Percentiles rank a stretch among this genome's conserved stretches.
Conservation (phyloP, 306 rosid genomes). For the Castanea mollissima region DNA sequence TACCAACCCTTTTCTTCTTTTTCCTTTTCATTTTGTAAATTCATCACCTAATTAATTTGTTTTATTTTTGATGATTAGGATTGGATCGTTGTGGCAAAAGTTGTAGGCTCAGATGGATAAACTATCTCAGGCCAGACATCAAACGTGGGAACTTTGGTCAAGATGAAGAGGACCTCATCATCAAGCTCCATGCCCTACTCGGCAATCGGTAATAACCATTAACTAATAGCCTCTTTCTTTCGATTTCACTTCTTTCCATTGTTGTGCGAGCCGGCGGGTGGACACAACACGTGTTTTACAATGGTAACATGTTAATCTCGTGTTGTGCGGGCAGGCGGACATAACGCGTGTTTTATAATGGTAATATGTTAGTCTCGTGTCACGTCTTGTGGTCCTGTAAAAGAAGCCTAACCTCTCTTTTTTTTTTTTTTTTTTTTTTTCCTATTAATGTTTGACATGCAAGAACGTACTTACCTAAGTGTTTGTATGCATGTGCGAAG, state of each 20-base stretch:
- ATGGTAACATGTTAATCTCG: no score
- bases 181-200: conserved; percentile 76
- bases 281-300: no score
- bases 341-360: no score
- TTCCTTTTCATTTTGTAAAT: background rate
- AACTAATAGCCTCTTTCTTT: no score
- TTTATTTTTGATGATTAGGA: conserved; percentile 25
- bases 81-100: conserved; percentile 76
- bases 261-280: no score
- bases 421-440: background rate
- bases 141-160: conserved; percentile 66
- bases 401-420: no score
- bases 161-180: conserved; percentile 79
- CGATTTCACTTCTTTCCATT: no score
- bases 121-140: conserved; percentile 65
- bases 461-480: background rate
- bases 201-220: conserved; percentile 55
- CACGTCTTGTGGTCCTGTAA: no score
- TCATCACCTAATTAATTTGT: background rate
- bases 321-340: no score
- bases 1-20: background rate
- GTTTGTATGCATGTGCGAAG: background rate
- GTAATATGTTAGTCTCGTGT: no score
- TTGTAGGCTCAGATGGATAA: conserved; percentile 78
- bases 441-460: background rate